Evolutionary conservation across 2,329 filamentous ascomycete species (phyloP), one percentile per base, ranked within the genome.

Genomic region (Nemania bipapillata): DNA sequence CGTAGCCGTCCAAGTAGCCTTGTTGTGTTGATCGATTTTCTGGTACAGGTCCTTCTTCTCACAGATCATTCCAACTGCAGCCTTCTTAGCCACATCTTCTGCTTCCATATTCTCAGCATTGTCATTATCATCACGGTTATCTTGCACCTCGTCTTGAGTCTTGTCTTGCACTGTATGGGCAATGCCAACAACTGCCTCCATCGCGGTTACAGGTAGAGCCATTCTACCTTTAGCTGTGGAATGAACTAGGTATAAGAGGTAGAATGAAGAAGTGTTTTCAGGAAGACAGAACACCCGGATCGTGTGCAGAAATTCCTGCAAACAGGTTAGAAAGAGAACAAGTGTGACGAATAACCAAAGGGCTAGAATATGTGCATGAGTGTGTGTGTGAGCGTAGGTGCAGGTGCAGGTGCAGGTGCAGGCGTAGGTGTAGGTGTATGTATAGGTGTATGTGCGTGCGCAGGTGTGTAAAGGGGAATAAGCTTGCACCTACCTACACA

Each of bases 1-100:
- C 22, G 81, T 79, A 28, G 80, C 79, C 22, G 81, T 80, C 83
- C 83, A 86, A 55, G 79, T 79, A 42, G 77, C 70, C 3, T 74
- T 75, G 3, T 81, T 81, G 56, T 75, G 72, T 24, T 78, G 77
- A 67, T 84, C 81, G 37, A 69, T 62, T 37, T 63, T 66, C 37
- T 69, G 49, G 47, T 66, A 69, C 4, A 69, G 40, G 24, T 66
- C 66, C 49, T 56, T 67, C 45, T 35, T 66, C n/a, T 17, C 50
- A 40, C 58, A 67, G 50, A 66, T 17, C 66, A 69, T 69, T 12
- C 66, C 66, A 20, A 66, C 58, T 17, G 47, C 28, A 15, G 24
- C 52, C 37, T 66, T 66, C 5, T 22, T 30, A 17, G 20, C 28
- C 22, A 8, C 47, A 11, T 61, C 56, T 47, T 53, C 22, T 15